A percentile compares a stretch with the other conserved stretches of the same genome.
These are phyloP conservation scores for Leccinum ochraceum DNA, from an alignment of 768 basidiomycete species.

Conservation along the genomic window DNA sequence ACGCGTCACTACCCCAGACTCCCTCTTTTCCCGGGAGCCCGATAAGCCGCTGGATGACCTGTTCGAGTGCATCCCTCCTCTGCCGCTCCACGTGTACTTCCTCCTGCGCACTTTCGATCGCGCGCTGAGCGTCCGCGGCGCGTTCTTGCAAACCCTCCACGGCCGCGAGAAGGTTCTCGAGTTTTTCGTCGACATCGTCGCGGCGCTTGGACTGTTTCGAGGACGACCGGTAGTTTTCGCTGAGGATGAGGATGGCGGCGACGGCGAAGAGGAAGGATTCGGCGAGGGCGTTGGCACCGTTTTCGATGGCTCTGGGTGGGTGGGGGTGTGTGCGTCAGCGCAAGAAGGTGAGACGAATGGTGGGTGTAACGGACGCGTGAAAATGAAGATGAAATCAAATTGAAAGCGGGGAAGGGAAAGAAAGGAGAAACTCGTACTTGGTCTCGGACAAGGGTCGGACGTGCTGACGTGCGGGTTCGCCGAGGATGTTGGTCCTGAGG, in stretches of 20 bases:
- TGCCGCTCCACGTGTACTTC: conserved; percentile 33
- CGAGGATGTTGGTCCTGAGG: conserved; percentile 73
- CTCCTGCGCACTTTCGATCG: conserved; percentile 45
- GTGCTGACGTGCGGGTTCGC: conserved; percentile 65
- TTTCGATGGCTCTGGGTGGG: conserved; percentile 70
- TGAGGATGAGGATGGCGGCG: conserved; percentile 70
- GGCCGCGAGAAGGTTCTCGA: conserved; percentile 55
- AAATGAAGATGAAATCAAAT: neutral
- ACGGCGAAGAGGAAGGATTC: conserved; percentile 85
- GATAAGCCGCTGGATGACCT: conserved; percentile 65
- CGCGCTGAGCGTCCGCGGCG: conserved; percentile 43
- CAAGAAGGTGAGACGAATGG: neutral
- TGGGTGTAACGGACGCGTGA: neutral
- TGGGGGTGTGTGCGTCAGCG: neutral
- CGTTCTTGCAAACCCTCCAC: conserved; percentile 47
- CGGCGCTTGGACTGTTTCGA: conserved; percentile 69
- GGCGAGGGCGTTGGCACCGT: conserved; percentile 80
- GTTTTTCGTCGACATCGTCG: conserved; percentile 68
- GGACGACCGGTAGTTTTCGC: conserved; percentile 75
- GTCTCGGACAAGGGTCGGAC: conserved; percentile 78
- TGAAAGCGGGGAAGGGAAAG: neutral
- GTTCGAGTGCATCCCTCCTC: conserved; percentile 64
- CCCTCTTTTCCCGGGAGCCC: conserved; percentile 48
- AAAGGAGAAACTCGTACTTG: conserved; percentile 44
- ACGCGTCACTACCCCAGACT: conserved; percentile 53